phyloP scores from a whole-genome alignment of 768 basidiomycete genomes.

The Calocybe gangraenosa region DNA sequence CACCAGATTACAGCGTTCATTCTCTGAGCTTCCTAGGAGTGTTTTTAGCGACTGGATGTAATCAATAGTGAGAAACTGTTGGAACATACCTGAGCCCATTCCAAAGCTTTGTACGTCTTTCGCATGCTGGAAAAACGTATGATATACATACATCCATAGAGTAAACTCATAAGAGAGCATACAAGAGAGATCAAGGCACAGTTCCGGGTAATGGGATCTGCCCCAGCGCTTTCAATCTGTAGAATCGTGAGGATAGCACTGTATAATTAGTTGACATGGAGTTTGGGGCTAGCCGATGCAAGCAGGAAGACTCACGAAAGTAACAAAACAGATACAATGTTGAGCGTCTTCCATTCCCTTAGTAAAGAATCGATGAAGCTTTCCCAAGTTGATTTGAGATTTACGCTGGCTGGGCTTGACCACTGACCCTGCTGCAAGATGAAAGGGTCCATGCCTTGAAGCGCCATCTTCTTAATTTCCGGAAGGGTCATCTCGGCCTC shows the following conservation, averaged over 20 bases:
- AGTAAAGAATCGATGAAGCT: conserved; percentile 60
- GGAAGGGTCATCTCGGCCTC: conserved; percentile 57
- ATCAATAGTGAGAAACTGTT: conserved; percentile 17
- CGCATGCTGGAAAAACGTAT: conserved; percentile 71
- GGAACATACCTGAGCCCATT: conserved; percentile 64
- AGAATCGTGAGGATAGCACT: conserved; percentile 71
- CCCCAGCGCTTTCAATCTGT: conserved; percentile 46
- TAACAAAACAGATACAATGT: conserved; percentile 66
- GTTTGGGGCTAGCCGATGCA: no score
- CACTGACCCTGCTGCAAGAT: conserved; percentile 21
- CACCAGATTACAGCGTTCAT: conserved; percentile 28
- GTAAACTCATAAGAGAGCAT: conserved; percentile 65
- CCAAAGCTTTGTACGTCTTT: conserved; percentile 63
- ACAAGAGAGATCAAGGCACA: conserved; percentile 60
- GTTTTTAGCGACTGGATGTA: neutral
- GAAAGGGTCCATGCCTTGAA: conserved; percentile 31
- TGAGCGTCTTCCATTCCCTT: conserved; percentile 72
- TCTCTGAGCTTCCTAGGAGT: conserved; percentile 45
- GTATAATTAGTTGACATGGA: no score
- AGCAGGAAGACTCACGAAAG: conserved; percentile 29
- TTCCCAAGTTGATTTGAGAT: conserved; percentile 51
- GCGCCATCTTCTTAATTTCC: conserved; percentile 51
- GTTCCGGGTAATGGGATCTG: conserved; percentile 59
- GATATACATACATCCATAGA: conserved; percentile 72
- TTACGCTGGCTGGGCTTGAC: conserved; percentile 31